Base-by-base conservation (phyloP, 2,329 filamentous ascomycete genomes). In the Nannizziopsis arthrosporioides region DNA sequence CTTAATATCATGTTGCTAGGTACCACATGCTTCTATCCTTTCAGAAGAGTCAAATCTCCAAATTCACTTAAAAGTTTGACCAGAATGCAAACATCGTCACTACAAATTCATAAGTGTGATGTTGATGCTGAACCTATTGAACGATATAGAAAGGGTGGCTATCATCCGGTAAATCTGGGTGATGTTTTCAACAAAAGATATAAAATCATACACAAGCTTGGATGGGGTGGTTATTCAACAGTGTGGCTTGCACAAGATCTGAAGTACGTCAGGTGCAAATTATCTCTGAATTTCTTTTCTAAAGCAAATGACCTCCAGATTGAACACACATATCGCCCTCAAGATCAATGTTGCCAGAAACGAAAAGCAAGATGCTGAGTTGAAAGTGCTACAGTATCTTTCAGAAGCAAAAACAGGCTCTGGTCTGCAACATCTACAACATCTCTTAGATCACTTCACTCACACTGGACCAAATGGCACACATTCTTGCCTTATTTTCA, bases 401-500 rank as follows among this genome's bases (percentile, higher is more conserved):
- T n/a, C n/a, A n/a, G n/a, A n/a, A n/a, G n/a, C n/a, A n/a, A n/a
- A n/a, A n/a, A n/a, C n/a, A n/a, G n/a, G 36, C 55, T 32, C 46
- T 35, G 5, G 38, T 58, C 45, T 52, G 51, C 17, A 32, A 36
- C 54, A 71, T 58, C 32, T 69, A 9, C 61, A 68, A 37, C 57
- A 52, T 18, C 34, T 70, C 22, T 49, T 66, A 17, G 63, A 69
- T 51, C 27, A 58, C 15, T 72, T 73, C 36, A 35, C 64, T 11
- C 44, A 68, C 39, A 38, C 53, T 1, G 69, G 71, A 7, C 69
- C 68, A 6, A 74, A 73, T 56, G 69, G 70, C 10, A 58, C 31
- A 2, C 70, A 74, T 51, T 53, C 60, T n/a, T 74, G 70, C 54
- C 54, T 73, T 0, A 64, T 73, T 5, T 61, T 66, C 40, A 63